Evolutionary conservation across 129 eudicot species (phyloP).

Genomic region (Centaurea solstitialis): DNA sequence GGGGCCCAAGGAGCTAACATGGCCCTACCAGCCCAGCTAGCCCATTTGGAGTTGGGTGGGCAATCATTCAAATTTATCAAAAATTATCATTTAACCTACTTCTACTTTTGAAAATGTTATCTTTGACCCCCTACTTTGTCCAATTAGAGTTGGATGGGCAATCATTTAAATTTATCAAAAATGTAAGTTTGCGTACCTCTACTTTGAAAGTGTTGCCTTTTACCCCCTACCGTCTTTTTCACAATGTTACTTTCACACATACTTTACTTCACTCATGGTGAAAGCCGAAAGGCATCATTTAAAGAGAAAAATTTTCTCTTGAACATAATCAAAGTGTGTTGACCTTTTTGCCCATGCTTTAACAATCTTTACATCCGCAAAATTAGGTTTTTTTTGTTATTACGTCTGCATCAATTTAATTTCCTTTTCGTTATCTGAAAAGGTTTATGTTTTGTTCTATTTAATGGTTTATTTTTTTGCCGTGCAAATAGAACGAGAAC

Average conservation of each 20-base stretch:
- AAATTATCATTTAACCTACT: slow-evolving; percentile 23
- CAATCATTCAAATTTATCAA: slow-evolving; percentile 28
- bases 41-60: slow-evolving; percentile 40
- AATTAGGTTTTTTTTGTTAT: background rate
- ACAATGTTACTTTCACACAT: slow-evolving; percentile 4
- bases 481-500: background rate
- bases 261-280: slow-evolving; percentile 34
- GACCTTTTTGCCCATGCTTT: slow-evolving; percentile 24
- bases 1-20: slow-evolving; percentile 35
- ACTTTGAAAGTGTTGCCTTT: slow-evolving; percentile 27
- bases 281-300: slow-evolving; percentile 33
- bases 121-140: slow-evolving; percentile 27
- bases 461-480: background rate
- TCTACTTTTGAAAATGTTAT: slow-evolving; percentile 22
- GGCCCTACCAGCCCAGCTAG: slow-evolving; percentile 45
- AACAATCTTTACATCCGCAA: background rate
- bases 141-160: slow-evolving; percentile 33
- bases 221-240: slow-evolving; percentile 11
- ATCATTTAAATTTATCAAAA: slow-evolving; percentile 28
- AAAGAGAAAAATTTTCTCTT: background rate
- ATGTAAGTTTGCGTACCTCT: slow-evolving; percentile 24
- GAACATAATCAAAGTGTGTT: slow-evolving; percentile 19
- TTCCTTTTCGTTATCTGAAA: background rate
- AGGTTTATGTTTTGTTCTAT: background rate
- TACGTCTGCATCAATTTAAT: background rate